Base-by-base conservation (phyloP, 257 asterid species). In the Buddleja alternifolia region DNA sequence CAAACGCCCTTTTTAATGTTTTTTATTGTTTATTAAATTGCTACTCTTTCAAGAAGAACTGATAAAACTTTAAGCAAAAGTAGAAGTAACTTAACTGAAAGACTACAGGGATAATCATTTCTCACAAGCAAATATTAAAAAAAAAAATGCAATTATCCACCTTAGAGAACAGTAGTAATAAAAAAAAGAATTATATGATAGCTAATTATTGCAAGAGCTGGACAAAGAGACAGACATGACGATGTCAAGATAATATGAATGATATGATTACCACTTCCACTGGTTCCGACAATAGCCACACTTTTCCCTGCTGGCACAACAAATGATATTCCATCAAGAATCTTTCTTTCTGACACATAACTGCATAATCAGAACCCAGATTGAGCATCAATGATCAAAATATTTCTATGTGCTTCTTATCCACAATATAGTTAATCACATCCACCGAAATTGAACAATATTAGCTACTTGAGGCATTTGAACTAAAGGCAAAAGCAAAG, bases 241-340 rank as follows among this genome's bases (percentile, higher is more conserved):
- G n/a, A n/a, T 44, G 52, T 66, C 63, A 41, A 69, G 36, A 75
- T n/a, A 61, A 66, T 64, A 57, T 12, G 25, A 70, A 65, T 23
- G 44, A 71, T 25, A 10, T 11, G 47, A 58, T 83, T 86, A 94
- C 99, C 99, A 79, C 97, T 91, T 64, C 99, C 99, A 83, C 99
- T 94, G 53, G 99, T 90, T 75, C 99, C 99, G 70, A 94, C 99
- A 62, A 94, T 91, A 84, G 99, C 99, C 19, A 94, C 96, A 79
- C 99, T 94, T 80, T 84, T 91, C 44, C 99, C 99, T 70, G 99
- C 96, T 59, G 99, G 97, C 67, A 94, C 93, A 61, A 71, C 75
- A 73, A 94, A 94, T 60, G 99, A 90, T 69, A 89, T 74, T 51
- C 96, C 99, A 67, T 94, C 88, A 58, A 94, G 92, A 78, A 94